Evolutionary conservation across 306 rosid species (phyloP), one percentile per base, ranked within the genome.

Genomic region (Calophaca sinica): DNA sequence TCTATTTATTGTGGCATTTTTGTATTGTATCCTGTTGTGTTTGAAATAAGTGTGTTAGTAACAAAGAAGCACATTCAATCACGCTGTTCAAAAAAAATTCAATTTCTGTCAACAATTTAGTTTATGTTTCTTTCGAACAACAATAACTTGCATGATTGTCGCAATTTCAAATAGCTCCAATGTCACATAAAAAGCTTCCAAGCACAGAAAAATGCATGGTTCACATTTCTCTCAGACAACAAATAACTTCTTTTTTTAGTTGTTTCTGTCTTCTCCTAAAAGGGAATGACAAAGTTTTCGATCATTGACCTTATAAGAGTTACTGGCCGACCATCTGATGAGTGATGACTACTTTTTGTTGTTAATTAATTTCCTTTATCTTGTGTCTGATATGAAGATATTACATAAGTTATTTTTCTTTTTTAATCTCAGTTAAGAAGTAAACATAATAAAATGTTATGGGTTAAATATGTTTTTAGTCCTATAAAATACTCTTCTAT

Each of bases 1-100:
- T 78, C 63, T 81, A 86, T 84, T 86, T 83, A 84, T 84, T 68
- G 81, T 81, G 76, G 63, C 63, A 78, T 63, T 84, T 84, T 84
- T 81, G 80, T 67, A 74, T 69, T 58, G 39, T 38, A 26, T 65
- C 74, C 15, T 73, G 44, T 50, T 33, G 71, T 84, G 83, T 81
- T 81, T 74, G 79, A 61, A 81, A 81, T 81, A 73, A 76, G 80
- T 62, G 72, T 78, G 38, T 28, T 73, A 73, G 73, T 36, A 78
- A 82, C 75, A 74, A 78, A 74, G 53, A 20, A 20, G 26, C 26
- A 20, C 26, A 20, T 20, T 20, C 26, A 20, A 20, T 20, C 26
- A 20, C 26, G 26, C 26, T 20, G 26, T 20, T 20, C 26, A 20
- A 20, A 14, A 69, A 68, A 62, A 48, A 81, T 77, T 70, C 72